Conservation (phyloP, 306 rosid species). For the Rosa lucieae region DNA sequence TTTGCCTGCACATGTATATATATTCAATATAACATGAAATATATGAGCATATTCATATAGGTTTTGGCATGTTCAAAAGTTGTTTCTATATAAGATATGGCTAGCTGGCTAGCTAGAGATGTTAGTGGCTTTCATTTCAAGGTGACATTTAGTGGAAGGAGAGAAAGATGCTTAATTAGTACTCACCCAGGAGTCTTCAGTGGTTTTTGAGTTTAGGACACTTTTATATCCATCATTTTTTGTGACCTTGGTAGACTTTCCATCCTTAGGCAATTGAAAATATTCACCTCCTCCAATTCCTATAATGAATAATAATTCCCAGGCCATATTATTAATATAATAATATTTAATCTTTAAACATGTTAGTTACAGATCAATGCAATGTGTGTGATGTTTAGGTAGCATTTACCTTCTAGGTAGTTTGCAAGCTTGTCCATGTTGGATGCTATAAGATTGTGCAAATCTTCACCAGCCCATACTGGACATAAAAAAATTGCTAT, state of each 20-base stretch:
- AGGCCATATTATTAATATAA: not conserved
- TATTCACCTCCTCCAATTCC: conserved; percentile 67
- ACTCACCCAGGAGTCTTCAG: conserved; percentile 69
- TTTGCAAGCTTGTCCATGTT: conserved; percentile 72
- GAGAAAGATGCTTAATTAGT: not conserved
- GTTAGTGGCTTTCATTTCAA: conserved; percentile 9
- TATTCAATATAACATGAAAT: conserved; percentile 2
- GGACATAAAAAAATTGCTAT: conserved; percentile 64
- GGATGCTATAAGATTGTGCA: conserved; percentile 69
- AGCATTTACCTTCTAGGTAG: conserved; percentile 56
- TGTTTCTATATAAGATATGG: not conserved
- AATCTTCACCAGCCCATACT: conserved; percentile 92
- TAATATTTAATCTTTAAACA: not conserved
- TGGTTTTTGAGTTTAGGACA: conserved; percentile 67
- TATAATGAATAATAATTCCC: conserved; percentile 23
- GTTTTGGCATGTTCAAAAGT: not conserved
- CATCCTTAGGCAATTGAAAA: conserved; percentile 45
- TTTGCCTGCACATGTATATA: conserved; percentile 48
- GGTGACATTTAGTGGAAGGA: not conserved
- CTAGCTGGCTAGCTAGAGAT: not conserved
- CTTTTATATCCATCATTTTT: conserved; percentile 52
- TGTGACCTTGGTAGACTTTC: conserved; percentile 8
- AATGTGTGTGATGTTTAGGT: not conserved
- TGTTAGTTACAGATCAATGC: not conserved
- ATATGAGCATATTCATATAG: not conserved